Evolutionary conservation across 169 alveolate genomes (phyloP).

Genomic region (Hepatocystis sp.): DNA sequence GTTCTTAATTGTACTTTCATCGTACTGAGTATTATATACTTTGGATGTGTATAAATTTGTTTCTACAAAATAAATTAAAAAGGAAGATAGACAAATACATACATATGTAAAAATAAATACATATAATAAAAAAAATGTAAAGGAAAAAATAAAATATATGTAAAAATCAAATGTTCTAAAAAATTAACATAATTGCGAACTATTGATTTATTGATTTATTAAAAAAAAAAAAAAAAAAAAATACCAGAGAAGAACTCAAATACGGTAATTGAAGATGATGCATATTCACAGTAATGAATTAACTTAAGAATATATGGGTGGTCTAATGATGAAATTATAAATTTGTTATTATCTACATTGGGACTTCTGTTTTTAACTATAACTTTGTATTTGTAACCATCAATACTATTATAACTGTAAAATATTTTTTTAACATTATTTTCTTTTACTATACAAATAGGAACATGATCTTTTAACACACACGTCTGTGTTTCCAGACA

Average conservation of each 20-base stretch:
- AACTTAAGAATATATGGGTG: constrained; percentile 50
- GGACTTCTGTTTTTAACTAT: constrained; percentile 25
- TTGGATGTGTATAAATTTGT: constrained; percentile 15
- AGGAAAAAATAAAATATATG: too few species aligned
- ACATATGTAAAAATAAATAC: too few species aligned
- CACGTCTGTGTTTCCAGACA: constrained; percentile 40
- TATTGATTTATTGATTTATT: too few species aligned
- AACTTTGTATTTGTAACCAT: constrained; percentile 65
- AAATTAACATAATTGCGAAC: too few species aligned
- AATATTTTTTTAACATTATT: constrained; percentile 26
- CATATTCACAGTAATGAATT: constrained; percentile 34
- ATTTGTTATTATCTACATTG: constrained; percentile 17
- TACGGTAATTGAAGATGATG: constrained; percentile 23
- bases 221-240: too few species aligned
- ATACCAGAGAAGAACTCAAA: constrained; percentile 69
- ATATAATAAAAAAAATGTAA: constrained; percentile 16
- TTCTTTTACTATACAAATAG: constrained; percentile 36
- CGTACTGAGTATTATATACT: constrained; percentile 23
- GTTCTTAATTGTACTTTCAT: constrained; percentile 42
- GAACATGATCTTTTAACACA: constrained; percentile 36
- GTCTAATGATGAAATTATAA: constrained; percentile 28
- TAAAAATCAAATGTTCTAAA: too few species aligned
- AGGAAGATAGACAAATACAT: neutral
- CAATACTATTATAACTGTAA: constrained; percentile 41
- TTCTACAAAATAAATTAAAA: constrained; percentile 14